Percentiles rank a stretch among this genome's conserved stretches.
phyloP scores from a whole-genome alignment of 73 alveolate species.

The Paramecium bursaria region DNA sequence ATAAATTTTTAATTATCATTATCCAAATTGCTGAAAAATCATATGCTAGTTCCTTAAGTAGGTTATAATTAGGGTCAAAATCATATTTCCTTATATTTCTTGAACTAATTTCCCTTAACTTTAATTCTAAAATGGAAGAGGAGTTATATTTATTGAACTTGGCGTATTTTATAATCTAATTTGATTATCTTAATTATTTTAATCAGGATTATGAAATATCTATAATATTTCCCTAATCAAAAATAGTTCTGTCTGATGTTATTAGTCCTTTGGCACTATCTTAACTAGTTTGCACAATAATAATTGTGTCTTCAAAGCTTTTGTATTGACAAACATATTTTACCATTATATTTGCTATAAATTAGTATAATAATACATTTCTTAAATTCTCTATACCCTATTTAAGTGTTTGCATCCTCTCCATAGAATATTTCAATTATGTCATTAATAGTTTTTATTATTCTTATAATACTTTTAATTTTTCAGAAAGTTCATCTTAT shows the following conservation, averaged over 20 bases:
- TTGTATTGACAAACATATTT: constrained; percentile 13
- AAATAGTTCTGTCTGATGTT: constrained; percentile 14
- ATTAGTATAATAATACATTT: background rate
- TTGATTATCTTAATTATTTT: background rate
- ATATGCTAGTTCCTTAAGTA: too few species aligned
- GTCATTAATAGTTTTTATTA: constrained; percentile 15
- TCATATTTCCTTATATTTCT: background rate
- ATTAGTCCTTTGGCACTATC: background rate
- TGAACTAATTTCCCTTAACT: background rate
- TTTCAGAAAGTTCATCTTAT: constrained; percentile 14
- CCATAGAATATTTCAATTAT: constrained; percentile 4
- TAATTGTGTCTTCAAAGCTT: constrained; percentile 9
- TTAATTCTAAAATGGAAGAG: constrained; percentile 1
- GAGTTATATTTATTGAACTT: background rate
- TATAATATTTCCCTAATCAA: background rate
- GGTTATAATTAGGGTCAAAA: too few species aligned
- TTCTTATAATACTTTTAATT: constrained; percentile 1
- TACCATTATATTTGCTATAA: constrained; percentile 8
- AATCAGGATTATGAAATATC: background rate
- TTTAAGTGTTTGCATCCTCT: background rate
- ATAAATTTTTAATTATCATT: background rate
- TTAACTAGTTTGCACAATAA: constrained; percentile 6
- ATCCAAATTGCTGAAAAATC: too few species aligned
- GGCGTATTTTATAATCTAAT: background rate
- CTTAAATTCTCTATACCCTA: background rate